These are phyloP conservation scores for Calophaca sinica DNA, from an alignment of 306 rosid species.

Conservation along the genomic window DNA sequence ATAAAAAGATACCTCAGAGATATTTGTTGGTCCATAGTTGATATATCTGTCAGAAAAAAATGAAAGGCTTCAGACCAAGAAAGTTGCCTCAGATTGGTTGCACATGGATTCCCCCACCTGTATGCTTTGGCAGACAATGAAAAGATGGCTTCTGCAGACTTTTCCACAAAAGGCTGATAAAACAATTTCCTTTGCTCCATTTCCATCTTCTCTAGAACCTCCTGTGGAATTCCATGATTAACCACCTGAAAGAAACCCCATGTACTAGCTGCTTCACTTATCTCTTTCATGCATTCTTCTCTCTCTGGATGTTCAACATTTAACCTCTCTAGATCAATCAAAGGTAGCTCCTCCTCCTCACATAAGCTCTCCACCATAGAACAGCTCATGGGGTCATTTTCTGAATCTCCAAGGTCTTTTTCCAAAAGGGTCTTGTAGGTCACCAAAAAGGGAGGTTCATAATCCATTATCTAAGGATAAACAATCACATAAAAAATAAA, in stretches of 20 bases:
- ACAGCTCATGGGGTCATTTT: neutral
- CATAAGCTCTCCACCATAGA: constrained; percentile 47
- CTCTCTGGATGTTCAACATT: constrained; percentile 41
- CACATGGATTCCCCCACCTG: constrained; percentile 78
- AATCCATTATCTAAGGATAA: constrained; percentile 63
- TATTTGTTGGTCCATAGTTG: constrained; percentile 51
- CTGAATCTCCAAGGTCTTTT: constrained; percentile 22
- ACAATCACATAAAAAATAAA: too few species aligned
- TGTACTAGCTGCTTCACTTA: constrained; percentile 60
- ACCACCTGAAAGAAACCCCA: constrained; percentile 82
- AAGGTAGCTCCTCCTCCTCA: constrained; percentile 62
- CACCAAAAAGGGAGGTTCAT: constrained; percentile 70
- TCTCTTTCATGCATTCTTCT: constrained; percentile 59
- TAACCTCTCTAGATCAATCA: constrained; percentile 60
- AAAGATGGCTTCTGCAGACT: constrained; percentile 45
- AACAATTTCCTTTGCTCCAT: constrained; percentile 67
- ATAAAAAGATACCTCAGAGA: constrained; percentile 57
- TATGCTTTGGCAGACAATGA: constrained; percentile 54
- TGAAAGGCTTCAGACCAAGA: constrained; percentile 89
- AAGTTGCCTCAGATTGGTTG: constrained; percentile 62
- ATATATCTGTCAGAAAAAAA: constrained; percentile 56
- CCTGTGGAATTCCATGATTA: constrained; percentile 73
- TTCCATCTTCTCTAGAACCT: constrained; percentile 51
- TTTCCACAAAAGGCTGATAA: constrained; percentile 58
- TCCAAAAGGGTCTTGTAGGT: constrained; percentile 56